Evolutionary conservation across 495 filamentous ascomycete genomes (phyloP), one percentile per base, ranked within the genome.

Genomic region (Penicillium ochrochloron): DNA sequence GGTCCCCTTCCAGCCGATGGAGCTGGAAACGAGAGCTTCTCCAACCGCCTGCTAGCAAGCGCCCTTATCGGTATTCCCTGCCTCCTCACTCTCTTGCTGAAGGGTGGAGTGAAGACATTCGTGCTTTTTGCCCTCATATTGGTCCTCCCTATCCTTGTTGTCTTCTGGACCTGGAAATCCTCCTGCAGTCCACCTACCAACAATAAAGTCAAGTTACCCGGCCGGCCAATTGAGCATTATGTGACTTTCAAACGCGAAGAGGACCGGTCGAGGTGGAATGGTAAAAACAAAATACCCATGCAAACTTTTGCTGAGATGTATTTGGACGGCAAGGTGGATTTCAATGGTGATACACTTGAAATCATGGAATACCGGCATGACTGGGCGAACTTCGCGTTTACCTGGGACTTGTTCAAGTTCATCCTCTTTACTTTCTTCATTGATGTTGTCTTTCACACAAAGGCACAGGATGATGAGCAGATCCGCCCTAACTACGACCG

Each of bases 401-500:
- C 92, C 63, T 68, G 84, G 57, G 77, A 84, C 44, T 77, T 91
- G 51, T 90, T 89, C 82, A 86, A 86, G 75, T 87, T 82, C 73
- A 86, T 93, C 73, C 72, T 96, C 63, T 85, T 88, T 35, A 85
- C 85, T 72, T 87, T 94, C 76, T 82, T 91, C 57, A 86, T 87
- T 44, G 91, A 94, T 71, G 82, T 92, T 27, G 81, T 94, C 71
- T 88, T 93, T 82, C 92, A 95, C 79, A 88, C 89, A 44, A 84
- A 89, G 25, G 88, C 87, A 35, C 91, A 94, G 73, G 92, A 94
- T 72, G 90, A 94, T 80, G 91, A 94, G 76, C 92, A 96, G 80
- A 89, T 94, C 46, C 90, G 92, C 63, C 89, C 89, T 66, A 90
- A 93, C 78, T 94, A 96, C 76, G 92, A 94, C 81, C 86, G 90